These are phyloP conservation scores for Trametes cubensis DNA, from an alignment of 768 basidiomycete genomes.

Conservation along the genomic window DNA sequence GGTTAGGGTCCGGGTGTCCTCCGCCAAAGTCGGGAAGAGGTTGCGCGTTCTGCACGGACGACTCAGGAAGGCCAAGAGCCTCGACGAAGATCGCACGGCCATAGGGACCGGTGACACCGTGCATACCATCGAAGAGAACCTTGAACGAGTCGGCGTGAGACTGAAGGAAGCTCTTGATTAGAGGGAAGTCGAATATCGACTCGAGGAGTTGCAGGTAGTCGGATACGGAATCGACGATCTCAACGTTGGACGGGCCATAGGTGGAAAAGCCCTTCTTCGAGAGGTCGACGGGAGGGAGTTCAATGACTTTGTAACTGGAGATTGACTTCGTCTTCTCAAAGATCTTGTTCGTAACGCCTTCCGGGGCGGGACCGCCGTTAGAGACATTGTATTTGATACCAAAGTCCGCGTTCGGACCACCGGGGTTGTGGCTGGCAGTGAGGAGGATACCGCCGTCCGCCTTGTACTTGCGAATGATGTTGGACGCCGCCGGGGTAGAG, in stretches of 20 bases:
- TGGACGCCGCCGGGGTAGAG: slow-evolving; percentile 96
- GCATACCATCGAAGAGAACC: slow-evolving; percentile 93
- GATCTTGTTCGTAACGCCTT: slow-evolving; percentile 94
- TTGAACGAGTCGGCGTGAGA: slow-evolving; percentile 69
- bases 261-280: slow-evolving; percentile 76
- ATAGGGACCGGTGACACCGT: slow-evolving; percentile 98
- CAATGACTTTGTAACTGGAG: slow-evolving; percentile 80
- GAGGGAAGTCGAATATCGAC: slow-evolving; percentile 90
- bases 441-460: slow-evolving; percentile 96
- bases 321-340: slow-evolving; percentile 90
- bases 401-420: slow-evolving; percentile 97
- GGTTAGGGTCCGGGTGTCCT: slow-evolving; percentile 96
- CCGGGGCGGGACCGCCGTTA: slow-evolving; percentile 97
- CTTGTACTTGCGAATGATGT: slow-evolving; percentile 94
- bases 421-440: slow-evolving; percentile 97
- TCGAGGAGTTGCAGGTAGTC: slow-evolving; percentile 87
- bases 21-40: slow-evolving; percentile 97
- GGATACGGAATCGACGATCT: slow-evolving; percentile 91
- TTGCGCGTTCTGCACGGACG: slow-evolving; percentile 86
- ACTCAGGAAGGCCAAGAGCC: slow-evolving; percentile 75
- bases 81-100: slow-evolving; percentile 86
- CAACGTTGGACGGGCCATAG: slow-evolving; percentile 82
- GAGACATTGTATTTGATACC: slow-evolving; percentile 99
- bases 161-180: slow-evolving; percentile 87
- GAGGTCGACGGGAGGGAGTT: slow-evolving; percentile 77